Conservation (phyloP, 768 basidiomycete species). For the Lentinula edodes region DNA sequence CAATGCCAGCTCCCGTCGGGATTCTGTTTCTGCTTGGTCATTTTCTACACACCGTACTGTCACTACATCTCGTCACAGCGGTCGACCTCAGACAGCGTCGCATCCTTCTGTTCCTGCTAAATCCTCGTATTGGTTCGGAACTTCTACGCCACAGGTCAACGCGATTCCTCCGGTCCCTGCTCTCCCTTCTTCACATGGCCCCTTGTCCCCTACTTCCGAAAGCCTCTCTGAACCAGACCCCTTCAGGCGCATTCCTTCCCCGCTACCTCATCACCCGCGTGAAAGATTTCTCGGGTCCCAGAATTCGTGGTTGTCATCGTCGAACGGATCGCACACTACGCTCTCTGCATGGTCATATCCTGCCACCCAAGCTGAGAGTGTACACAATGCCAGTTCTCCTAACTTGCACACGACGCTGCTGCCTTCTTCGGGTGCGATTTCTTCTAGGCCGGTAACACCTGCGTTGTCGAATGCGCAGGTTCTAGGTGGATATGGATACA, state of each 20-base stretch:
- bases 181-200: slow-evolving; percentile 55
- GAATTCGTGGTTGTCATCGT: slow-evolving; percentile 70
- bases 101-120: slow-evolving; percentile 44
- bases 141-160: slow-evolving; percentile 34
- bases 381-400: slow-evolving; percentile 29
- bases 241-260: slow-evolving; percentile 50
- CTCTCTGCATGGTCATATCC: slow-evolving; percentile 70
- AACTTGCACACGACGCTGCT: slow-evolving; percentile 40
- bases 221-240: slow-evolving; percentile 50
- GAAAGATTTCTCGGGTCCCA: slow-evolving; percentile 54
- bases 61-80: slow-evolving; percentile 26
- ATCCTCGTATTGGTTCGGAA: slow-evolving; percentile 60
- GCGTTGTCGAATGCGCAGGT: slow-evolving; percentile 55
- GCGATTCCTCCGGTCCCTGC: slow-evolving; percentile 55
- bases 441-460: slow-evolving; percentile 45
- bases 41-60: slow-evolving; percentile 62
- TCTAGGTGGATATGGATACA: slow-evolving; percentile 63
- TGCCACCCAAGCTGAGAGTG: slow-evolving; percentile 31
- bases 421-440: slow-evolving; percentile 24
- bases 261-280: slow-evolving; percentile 30
- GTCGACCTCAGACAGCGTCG: slow-evolving; percentile 27
- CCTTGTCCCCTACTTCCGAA: slow-evolving; percentile 34
- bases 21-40: slow-evolving; percentile 65
- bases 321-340: slow-evolving; percentile 50
- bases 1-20: slow-evolving; percentile 46